Percentiles rank a stretch among this genome's conserved stretches.
These are phyloP conservation scores for Cylindricascospora bacillispora DNA, from an alignment of 1,139 yeast genomes.

Conservation along the genomic window DNA sequence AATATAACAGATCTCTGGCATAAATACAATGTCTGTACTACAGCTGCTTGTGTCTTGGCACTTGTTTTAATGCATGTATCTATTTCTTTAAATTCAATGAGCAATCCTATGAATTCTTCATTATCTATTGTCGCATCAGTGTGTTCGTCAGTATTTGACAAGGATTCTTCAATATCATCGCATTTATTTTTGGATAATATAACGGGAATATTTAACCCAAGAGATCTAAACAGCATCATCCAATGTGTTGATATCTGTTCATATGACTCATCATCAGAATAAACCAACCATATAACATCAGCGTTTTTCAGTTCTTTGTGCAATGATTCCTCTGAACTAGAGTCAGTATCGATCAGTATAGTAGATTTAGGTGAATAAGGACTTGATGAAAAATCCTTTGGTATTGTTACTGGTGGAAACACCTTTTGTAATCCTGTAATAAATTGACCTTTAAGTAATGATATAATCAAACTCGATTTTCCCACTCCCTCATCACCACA, in stretches of 20 bases:
- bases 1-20: constrained; percentile 88
- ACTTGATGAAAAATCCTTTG: constrained; percentile 47
- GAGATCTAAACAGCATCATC: constrained; percentile 84
- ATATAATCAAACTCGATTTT: constrained; percentile 59
- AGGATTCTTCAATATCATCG: constrained; percentile 32
- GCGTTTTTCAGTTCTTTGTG: constrained; percentile 73
- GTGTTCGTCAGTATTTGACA: constrained; percentile 15
- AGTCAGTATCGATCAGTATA: constrained; percentile 64
- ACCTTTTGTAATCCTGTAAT: constrained; percentile 65
- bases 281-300: constrained; percentile 85
- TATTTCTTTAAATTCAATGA: constrained; percentile 85
- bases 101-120: constrained; percentile 75
- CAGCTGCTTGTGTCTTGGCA: constrained; percentile 67
- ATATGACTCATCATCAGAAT: constrained; percentile 86
- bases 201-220: constrained; percentile 90
- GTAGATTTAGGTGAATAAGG: constrained; percentile 56
- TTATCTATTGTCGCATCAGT: constrained; percentile 25
- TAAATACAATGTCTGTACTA: constrained; percentile 78
- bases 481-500: constrained; percentile 97
- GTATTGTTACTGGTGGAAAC: constrained; percentile 73
- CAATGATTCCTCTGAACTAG: constrained; percentile 47
- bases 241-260: constrained; percentile 84
- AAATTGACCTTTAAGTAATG: constrained; percentile 69
- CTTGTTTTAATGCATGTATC: constrained; percentile 85
- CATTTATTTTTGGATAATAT: constrained; percentile 79